Percentiles rank a stretch among this genome's conserved stretches.
Conservation (phyloP, 2,329 filamentous ascomycete species). For the Monosporascus sp. region DNA sequence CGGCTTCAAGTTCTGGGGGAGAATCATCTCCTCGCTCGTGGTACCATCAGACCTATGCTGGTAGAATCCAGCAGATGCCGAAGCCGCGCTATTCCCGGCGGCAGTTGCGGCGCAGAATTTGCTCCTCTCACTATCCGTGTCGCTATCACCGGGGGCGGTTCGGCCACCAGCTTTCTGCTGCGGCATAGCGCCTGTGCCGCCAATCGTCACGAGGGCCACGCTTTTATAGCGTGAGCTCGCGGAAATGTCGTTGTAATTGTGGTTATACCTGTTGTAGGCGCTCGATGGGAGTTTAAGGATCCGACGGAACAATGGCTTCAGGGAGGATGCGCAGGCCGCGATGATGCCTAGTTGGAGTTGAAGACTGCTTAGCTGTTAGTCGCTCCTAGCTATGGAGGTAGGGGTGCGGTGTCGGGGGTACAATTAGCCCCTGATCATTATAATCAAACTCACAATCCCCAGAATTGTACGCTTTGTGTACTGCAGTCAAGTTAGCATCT, state of each 20-base stretch:
- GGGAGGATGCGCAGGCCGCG: constrained; percentile 33
- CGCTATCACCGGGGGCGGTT: neutral
- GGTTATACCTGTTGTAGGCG: neutral
- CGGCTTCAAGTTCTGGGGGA: neutral
- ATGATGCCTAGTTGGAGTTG: constrained; percentile 36
- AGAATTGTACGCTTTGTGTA: constrained; percentile 24
- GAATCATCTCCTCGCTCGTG: neutral
- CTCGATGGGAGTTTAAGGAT: constrained; percentile 4
- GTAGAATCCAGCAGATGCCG: neutral
- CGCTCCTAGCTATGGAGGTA: constrained; percentile 1
- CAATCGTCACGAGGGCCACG: neutral
- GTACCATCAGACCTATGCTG: neutral
- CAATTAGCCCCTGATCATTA: no score
- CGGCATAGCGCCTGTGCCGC: neutral
- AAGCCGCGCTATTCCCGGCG: neutral
- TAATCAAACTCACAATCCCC: constrained; percentile 26
- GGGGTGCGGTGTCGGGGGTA: neutral
- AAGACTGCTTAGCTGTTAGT: constrained; percentile 21
- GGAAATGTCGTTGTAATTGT: neutral
- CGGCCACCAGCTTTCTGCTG: neutral
- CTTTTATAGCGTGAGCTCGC: neutral
- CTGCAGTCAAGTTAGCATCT: constrained; percentile 2
- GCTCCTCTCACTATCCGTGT: neutral
- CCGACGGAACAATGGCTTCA: constrained; percentile 20
- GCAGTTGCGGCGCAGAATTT: neutral